Percentiles rank a stretch among this genome's conserved stretches.
Evolutionary conservation across 805 yeast species (phyloP).

Genomic region (Saturnispora sekii): DNA sequence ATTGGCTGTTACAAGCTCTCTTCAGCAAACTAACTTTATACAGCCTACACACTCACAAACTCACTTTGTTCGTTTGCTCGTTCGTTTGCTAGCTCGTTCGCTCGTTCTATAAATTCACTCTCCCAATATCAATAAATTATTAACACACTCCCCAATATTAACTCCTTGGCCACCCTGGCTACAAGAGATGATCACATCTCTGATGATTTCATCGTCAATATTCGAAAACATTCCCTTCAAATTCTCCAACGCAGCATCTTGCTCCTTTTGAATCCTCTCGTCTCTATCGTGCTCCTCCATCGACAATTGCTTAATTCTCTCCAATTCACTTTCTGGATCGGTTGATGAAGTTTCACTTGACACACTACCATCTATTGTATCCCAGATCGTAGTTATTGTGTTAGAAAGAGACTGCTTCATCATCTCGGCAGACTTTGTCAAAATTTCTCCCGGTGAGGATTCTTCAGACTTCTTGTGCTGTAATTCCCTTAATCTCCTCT

Average conservation of each 20-base stretch:
- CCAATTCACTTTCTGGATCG: conserved; percentile 15
- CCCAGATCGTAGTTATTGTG: conserved; percentile 19
- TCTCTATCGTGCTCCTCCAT: conserved; percentile 27
- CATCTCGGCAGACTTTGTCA: conserved; percentile 29
- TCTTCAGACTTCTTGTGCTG: conserved; percentile 21
- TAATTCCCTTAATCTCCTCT: conserved; percentile 25
- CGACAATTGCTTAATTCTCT: conserved; percentile 23
- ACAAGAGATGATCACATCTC: conserved; percentile 60
- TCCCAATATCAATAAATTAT: conserved; percentile 36
- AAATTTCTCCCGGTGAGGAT: conserved; percentile 27
- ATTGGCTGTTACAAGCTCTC: no score
- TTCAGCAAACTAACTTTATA: no score
- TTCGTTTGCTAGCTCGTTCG: no score
- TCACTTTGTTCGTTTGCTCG: no score
- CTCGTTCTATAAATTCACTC: neutral
- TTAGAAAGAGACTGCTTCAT: conserved; percentile 28
- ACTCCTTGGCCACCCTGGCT: conserved; percentile 27
- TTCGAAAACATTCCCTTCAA: conserved; percentile 67
- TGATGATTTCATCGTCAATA: conserved; percentile 56
- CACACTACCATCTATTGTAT: conserved; percentile 9
- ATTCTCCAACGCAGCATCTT: conserved; percentile 35
- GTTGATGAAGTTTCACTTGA: conserved; percentile 5
- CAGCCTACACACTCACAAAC: no score
- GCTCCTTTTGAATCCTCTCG: conserved; percentile 26
- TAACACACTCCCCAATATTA: conserved; percentile 65